A percentile compares a stretch with the other conserved stretches of the same genome.
phyloP scores from a whole-genome alignment of 2,329 filamentous ascomycete species.

The Arachnomyces sp. region DNA sequence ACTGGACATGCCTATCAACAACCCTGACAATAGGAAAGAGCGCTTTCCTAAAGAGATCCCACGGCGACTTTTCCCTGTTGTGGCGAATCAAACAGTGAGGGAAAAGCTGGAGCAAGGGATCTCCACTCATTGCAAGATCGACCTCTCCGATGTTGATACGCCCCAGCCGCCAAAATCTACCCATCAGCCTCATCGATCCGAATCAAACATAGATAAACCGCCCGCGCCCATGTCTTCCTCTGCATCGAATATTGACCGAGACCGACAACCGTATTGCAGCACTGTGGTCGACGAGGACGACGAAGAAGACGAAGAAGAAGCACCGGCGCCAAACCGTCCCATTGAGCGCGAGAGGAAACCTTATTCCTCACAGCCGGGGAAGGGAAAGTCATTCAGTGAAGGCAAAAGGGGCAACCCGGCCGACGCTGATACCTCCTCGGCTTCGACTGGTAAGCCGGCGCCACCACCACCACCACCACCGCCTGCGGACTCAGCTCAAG shows the following conservation, averaged over 20 bases:
- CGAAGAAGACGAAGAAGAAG: conserved; percentile 35
- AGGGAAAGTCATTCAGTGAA: conserved; percentile 43
- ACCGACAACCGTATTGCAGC: conserved; percentile 34
- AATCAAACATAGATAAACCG: not conserved
- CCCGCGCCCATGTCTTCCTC: conserved; percentile 17
- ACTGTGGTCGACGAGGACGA: conserved; percentile 33
- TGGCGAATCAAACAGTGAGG: conserved; percentile 49
- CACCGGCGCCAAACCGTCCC: conserved; percentile 37
- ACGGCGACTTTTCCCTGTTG: conserved; percentile 60
- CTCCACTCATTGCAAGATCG: conserved; percentile 43
- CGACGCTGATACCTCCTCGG: conserved; percentile 14
- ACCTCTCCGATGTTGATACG: conserved; percentile 34
- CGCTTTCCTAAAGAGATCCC: conserved; percentile 73
- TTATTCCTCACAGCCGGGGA: conserved; percentile 53
- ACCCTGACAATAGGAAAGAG: conserved; percentile 59
- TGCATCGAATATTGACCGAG: conserved; percentile 27
- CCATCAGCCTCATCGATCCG: conserved; percentile 16
- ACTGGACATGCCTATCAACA: conserved; percentile 61
- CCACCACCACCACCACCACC: too few relatives aligned
- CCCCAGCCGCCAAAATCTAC: conserved; percentile 29
- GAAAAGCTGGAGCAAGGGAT: conserved; percentile 57
- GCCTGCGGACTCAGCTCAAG: conserved; percentile 7
- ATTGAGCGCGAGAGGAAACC: conserved; percentile 61
- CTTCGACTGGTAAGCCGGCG: conserved; percentile 19
- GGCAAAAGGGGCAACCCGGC: conserved; percentile 32